Evolutionary conservation across 2,329 filamentous ascomycete genomes (phyloP), one percentile per base, ranked within the genome.

Genomic region (Purpureocillium lavendulum): DNA sequence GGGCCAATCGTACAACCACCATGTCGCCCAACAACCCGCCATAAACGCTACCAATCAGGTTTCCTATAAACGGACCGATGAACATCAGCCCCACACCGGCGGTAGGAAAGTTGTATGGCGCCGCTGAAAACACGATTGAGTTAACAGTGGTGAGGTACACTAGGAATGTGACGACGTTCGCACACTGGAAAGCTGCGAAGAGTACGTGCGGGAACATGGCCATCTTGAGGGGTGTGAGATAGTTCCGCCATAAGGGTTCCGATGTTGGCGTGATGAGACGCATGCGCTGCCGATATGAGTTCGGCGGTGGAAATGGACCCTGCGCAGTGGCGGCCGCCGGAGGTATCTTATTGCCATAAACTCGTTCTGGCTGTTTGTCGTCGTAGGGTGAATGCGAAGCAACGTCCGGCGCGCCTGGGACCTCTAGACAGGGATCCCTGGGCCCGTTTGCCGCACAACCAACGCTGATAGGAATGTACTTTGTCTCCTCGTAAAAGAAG

Each of bases 141-240:
- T 57, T 46, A 0, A 61, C 53, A 2, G 49, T 55, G 0, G 57
- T 46, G 4, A 57, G 35, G 5, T 60, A 48, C 1, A 58, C 56
- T 2, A 64, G 48, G 56, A 57, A 61, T n/a, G 52, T 52, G 7
- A 66, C 50, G 1, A 54, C 50, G 7, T 53, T 52, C 1, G 61
- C 64, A 33, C 65, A 66, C 34, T 66, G 60, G 1, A 68, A 17
- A 1, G 54, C 60, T 0, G 59, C 60, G 37, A 62, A 67, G 17
- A 62, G 35, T 9, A 68, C 58, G 1, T 63, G 60, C 1, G 65
- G 65, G 10, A 67, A 63, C 0, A 42, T 46, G 11, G 48, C 43
- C 1, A 45, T 34, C 2, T 42, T 9, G 44, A 46, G 1, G 41
- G 54, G 54, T 44, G 29, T 48, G 14, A 21, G 55, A 46, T 7